Evolutionary conservation across 192 early-diverging fungal genomes (phyloP).

Genomic region (Linnemannia hyalina): DNA sequence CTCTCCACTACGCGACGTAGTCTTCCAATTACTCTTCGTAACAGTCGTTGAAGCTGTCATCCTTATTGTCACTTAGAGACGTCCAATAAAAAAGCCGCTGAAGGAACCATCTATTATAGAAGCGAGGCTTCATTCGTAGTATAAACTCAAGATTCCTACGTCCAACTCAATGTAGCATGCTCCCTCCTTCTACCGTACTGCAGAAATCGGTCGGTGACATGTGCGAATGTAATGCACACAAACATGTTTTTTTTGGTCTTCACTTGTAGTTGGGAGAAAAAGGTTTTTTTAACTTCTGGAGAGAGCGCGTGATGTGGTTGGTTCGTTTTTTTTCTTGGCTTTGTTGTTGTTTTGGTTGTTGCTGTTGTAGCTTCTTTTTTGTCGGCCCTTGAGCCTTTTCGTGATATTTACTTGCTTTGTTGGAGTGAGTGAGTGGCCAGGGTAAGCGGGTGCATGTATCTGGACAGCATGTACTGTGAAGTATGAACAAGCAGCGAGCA

Average conservation of each 20-base stretch:
- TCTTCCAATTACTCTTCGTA: no score
- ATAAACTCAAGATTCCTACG: no score
- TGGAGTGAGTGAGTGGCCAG: background rate
- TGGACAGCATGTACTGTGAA: background rate
- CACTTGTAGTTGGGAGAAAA: background rate
- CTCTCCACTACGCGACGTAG: no score
- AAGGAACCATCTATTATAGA: no score
- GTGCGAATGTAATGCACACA: background rate
- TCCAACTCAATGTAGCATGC: no score
- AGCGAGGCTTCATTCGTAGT: no score
- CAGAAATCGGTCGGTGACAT: background rate
- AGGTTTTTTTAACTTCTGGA: background rate
- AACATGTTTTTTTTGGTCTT: background rate
- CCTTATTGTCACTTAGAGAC: no score
- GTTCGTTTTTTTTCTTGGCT: background rate
- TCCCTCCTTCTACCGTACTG: background rate
- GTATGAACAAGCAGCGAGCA: background rate
- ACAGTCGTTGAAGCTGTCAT: no score
- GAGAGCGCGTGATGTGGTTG: slow-evolving; percentile 4
- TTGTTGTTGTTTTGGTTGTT: background rate
- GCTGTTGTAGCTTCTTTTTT: background rate
- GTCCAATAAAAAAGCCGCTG: no score
- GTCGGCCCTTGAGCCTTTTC: background rate
- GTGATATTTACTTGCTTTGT: background rate
- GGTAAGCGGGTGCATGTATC: background rate